Conservation (phyloP, 164 flowering plant genomes). For the Brasenia schreberi region DNA sequence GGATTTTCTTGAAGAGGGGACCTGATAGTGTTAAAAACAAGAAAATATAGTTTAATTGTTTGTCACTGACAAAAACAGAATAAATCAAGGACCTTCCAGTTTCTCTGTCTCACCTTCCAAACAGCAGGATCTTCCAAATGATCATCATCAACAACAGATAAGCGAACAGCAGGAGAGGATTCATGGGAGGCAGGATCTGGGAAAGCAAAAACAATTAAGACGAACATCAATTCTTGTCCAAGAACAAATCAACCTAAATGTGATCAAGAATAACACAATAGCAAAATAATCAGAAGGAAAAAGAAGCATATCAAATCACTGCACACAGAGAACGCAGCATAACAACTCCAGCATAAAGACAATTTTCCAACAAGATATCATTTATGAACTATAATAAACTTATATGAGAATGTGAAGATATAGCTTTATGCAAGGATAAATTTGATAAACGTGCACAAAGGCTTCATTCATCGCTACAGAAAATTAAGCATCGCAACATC, state of each 20-base stretch:
- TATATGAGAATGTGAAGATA: no score
- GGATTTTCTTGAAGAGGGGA: conserved; percentile 13
- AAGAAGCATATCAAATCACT: no score
- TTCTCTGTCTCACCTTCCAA: neutral
- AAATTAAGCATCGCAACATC: no score
- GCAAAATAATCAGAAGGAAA: no score
- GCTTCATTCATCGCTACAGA: no score
- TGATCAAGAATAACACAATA: no score
- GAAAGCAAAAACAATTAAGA: conserved; percentile 1
- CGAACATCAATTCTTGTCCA: neutral
- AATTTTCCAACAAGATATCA: no score
- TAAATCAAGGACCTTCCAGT: neutral
- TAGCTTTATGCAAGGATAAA: no score
- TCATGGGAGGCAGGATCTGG: conserved; percentile 15
- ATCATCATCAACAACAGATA: conserved; percentile 10
- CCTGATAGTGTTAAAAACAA: conserved; percentile 14
- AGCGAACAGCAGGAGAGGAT: conserved; percentile 8
- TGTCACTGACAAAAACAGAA: neutral
- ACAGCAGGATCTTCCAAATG: neutral
- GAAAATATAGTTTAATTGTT: neutral
- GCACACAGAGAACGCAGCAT: no score
- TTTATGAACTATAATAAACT: no score
- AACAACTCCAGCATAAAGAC: no score
- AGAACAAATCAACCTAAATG: neutral
- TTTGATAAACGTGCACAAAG: no score